Percentiles rank a stretch among this genome's conserved stretches.
Conservation (phyloP, 2,329 filamentous ascomycete genomes). For the Paecilomyces fulvus region DNA sequence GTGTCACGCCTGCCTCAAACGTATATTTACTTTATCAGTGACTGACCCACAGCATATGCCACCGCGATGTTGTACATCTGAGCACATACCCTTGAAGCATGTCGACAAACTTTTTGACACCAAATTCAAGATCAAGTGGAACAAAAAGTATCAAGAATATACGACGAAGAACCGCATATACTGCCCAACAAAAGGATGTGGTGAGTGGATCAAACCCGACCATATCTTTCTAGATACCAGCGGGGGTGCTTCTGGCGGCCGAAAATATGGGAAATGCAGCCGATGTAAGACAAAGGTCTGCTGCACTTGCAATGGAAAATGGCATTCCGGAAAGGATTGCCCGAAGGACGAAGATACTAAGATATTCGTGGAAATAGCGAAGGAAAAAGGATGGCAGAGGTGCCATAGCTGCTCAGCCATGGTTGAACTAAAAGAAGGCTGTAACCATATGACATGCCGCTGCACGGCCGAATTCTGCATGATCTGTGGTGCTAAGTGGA, state of each 20-base stretch:
- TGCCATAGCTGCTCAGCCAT: slow-evolving; percentile 70
- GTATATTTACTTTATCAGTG: slow-evolving; percentile 66
- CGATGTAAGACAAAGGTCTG: slow-evolving; percentile 69
- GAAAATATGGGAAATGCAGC: slow-evolving; percentile 61
- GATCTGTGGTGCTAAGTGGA: slow-evolving; percentile 75
- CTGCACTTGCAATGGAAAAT: slow-evolving; percentile 61
- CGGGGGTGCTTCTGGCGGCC: slow-evolving; percentile 40
- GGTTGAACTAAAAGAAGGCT: slow-evolving; percentile 74
- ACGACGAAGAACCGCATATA: slow-evolving; percentile 67
- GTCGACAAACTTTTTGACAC: slow-evolving; percentile 67
- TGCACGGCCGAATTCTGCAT: slow-evolving; percentile 83
- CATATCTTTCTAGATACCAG: slow-evolving; percentile 50
- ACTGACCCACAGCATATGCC: slow-evolving; percentile 76
- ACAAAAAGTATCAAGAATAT: slow-evolving; percentile 69
- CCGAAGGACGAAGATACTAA: slow-evolving; percentile 43
- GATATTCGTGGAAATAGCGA: slow-evolving; percentile 52
- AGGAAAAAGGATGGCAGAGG: slow-evolving; percentile 65
- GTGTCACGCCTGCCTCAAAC: slow-evolving; percentile 68
- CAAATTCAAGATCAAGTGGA: slow-evolving; percentile 71
- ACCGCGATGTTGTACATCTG: slow-evolving; percentile 66
- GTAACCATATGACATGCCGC: slow-evolving; percentile 81
- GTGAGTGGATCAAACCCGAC: slow-evolving; percentile 69
- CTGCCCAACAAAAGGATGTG: slow-evolving; percentile 64
- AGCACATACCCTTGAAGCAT: slow-evolving; percentile 65
- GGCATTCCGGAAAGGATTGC: slow-evolving; percentile 63